Evolutionary conservation across 441 rosid genomes (phyloP).

Genomic region (Sinapis alba): DNA sequence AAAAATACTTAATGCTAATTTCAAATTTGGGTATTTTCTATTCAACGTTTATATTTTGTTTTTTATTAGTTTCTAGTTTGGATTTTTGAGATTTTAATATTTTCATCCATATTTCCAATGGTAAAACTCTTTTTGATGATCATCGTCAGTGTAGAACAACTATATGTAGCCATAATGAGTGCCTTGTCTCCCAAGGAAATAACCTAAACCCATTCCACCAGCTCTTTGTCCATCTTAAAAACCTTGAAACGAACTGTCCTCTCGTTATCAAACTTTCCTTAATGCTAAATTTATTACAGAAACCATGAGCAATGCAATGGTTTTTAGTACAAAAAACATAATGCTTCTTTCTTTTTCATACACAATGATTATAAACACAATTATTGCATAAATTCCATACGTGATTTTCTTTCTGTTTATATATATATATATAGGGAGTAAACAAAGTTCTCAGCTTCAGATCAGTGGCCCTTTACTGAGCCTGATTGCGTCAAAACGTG

Average conservation of each 20-base stretch:
- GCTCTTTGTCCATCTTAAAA: neutral
- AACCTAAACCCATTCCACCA: neutral
- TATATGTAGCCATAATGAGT: neutral
- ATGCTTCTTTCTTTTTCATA: neutral
- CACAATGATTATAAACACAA: neutral
- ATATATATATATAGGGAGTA: neutral
- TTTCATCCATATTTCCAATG: neutral
- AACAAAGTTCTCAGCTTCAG: neutral
- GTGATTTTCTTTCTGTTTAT: neutral
- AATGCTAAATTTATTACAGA: neutral
- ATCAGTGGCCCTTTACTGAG: constrained; percentile 46
- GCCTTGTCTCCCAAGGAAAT: neutral
- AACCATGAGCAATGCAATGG: neutral
- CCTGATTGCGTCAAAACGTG: constrained; percentile 79
- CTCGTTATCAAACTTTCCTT: neutral
- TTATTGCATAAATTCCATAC: neutral
- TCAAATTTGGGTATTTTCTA: neutral
- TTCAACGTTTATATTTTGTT: neutral
- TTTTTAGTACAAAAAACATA: neutral
- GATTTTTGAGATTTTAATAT: neutral
- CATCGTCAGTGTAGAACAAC: neutral
- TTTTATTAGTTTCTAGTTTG: neutral
- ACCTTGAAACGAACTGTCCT: neutral
- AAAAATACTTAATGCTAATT: neutral
- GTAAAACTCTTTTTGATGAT: neutral